A percentile compares a stretch with the other conserved stretches of the same genome.
Conservation (phyloP, 2,329 filamentous ascomycete genomes). For the Nigrospora sphaerica region DNA sequence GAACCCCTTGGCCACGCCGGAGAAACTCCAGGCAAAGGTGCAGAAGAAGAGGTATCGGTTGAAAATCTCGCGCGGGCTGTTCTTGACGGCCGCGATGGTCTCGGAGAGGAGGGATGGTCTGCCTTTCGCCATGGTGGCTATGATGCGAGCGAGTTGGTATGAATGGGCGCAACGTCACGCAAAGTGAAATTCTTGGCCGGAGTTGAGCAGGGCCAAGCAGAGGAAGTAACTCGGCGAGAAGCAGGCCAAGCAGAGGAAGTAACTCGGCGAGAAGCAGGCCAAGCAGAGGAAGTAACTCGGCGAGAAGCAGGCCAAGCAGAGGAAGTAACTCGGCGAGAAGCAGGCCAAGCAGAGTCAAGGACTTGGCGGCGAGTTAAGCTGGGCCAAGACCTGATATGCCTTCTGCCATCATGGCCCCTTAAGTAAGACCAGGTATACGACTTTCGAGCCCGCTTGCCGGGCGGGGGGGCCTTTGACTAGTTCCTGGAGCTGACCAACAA, state of each 20-base stretch:
- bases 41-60: slow-evolving; percentile 19
- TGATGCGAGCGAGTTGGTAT: neutral
- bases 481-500: too few relatives aligned
- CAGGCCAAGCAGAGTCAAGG: neutral
- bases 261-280: neutral
- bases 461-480: too few relatives aligned
- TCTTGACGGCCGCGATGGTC: slow-evolving; percentile 16
- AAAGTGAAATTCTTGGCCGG: too few relatives aligned
- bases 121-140: neutral
- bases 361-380: too few relatives aligned
- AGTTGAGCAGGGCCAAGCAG: too few relatives aligned
- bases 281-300: neutral
- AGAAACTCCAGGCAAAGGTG: slow-evolving; percentile 18
- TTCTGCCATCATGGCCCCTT: too few relatives aligned
- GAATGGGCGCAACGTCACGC: too few relatives aligned
- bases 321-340: neutral
- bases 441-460: too few relatives aligned
- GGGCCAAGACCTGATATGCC: too few relatives aligned
- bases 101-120: slow-evolving; percentile 13
- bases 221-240: neutral
- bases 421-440: too few relatives aligned
- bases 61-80: slow-evolving; percentile 19
- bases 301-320: too few relatives aligned
- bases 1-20: slow-evolving; percentile 21
- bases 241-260: neutral